Evolutionary conservation across 2,329 filamentous ascomycete genomes (phyloP), one percentile per base, ranked within the genome.

Genomic region (Pseudocercospora cruenta): DNA sequence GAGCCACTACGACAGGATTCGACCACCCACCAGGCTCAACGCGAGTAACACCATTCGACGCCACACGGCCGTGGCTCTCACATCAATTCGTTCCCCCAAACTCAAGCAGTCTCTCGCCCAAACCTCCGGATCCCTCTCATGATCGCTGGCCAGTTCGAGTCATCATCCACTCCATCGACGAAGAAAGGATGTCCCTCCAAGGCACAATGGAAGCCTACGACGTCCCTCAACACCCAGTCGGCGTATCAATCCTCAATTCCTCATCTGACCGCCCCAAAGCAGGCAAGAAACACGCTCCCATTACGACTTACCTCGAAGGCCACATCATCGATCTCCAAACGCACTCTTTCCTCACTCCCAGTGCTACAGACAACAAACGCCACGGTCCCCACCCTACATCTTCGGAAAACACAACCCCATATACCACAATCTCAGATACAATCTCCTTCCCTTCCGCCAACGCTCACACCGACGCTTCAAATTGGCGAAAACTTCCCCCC

Each of bases 131-230:
- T 24, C 54, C 70, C n/a, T 54, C 65, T 31, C 84, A 86, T 63
- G 87, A 90, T 70, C 83, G 85, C 53, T 91, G 88, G 88, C 88
- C 88, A 6, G 88, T 91, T 33, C 88, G 87, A 67, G 88, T 91
- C 61, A 88, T 84, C 2, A 85, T 91, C 45, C 87, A 90, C 71
- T 80, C 84, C 19, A 83, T 90, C 54, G 87, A 91, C 75, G 84
- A 84, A 71, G 79, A 82, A 4, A 81, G 79, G 19, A 88, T 90
- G 87, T 87, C 86, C 0, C 76, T 91, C 19, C 86, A 87, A 22
- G 88, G 88, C 3, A 90, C 87, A 7, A 91, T 91, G 88, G 87
- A 90, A 77, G 88, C 88, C 4, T 90, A 88, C 78, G 88, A 90
- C 70, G 88, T 90, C 12, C 88, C 88, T 1, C 82, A 81, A 33